These are phyloP conservation scores for Thinopyrum elongatum DNA, from an alignment of 176 grass and related monocot genomes.

Conservation along the genomic window DNA sequence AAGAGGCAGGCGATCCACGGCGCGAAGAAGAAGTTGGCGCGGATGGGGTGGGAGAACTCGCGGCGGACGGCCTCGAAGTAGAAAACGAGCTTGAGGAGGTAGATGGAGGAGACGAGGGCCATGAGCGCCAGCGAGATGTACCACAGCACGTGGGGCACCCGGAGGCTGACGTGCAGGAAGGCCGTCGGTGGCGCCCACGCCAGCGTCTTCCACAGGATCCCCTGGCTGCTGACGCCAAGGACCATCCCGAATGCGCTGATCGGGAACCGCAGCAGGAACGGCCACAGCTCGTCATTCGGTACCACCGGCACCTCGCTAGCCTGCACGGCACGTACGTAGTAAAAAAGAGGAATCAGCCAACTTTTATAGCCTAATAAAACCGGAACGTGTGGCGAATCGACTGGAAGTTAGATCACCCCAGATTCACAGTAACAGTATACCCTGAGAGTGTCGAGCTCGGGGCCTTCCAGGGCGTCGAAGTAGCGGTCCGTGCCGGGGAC, in stretches of 20 bases:
- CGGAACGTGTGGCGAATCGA: no score
- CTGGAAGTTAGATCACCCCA: background rate
- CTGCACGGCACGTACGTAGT: conserved; percentile 21
- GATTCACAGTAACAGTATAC: conserved; percentile 46
- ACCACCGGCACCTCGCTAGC: conserved; percentile 76
- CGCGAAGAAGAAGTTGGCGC: conserved; percentile 98
- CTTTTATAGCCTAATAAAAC: no score
- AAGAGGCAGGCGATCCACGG: conserved; percentile 85
- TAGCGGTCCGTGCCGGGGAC: conserved; percentile 69
- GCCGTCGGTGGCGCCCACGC: conserved; percentile 44
- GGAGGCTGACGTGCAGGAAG: conserved; percentile 65
- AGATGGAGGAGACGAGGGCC: conserved; percentile 53
- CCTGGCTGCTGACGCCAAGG: conserved; percentile 83
- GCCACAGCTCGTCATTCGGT: conserved; percentile 83
- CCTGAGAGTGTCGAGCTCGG: conserved; percentile 84
- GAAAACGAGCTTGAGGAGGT: conserved; percentile 74
- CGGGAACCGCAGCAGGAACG: conserved; percentile 90
- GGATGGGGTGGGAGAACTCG: conserved; percentile 86
- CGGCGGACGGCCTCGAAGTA: conserved; percentile 87
- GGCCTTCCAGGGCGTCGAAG: conserved; percentile 88
- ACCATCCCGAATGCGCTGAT: conserved; percentile 87
- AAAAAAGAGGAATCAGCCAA: no score
- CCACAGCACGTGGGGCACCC: conserved; percentile 63
- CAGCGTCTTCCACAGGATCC: conserved; percentile 86
- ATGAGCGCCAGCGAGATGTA: conserved; percentile 50